These are phyloP conservation scores for Nicotiana obtusifolia DNA, from an alignment of 257 asterid species.

Conservation along the genomic window DNA sequence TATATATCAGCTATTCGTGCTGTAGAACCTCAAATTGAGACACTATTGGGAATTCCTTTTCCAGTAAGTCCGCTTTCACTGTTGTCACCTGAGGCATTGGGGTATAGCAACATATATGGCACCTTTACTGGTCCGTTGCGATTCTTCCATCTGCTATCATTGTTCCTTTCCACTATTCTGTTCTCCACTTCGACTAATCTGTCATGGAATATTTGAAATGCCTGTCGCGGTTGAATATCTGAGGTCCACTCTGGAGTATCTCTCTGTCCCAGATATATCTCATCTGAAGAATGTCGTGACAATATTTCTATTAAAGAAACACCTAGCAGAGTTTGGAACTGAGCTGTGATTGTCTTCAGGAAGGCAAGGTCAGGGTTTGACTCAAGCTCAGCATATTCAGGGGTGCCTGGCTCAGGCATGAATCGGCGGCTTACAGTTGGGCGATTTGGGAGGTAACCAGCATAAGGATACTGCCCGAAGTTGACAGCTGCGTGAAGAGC, in stretches of 20 bases:
- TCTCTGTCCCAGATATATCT: constrained; percentile 32
- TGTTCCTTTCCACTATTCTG: constrained; percentile 18
- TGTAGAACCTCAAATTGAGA: constrained; percentile 15
- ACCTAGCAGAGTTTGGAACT: constrained; percentile 26
- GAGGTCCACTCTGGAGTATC: constrained; percentile 28
- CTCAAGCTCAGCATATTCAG: constrained; percentile 29
- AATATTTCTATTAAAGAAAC: constrained; percentile 25
- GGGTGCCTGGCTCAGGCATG: constrained; percentile 34
- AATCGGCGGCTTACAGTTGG: constrained; percentile 25
- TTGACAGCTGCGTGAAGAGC: constrained; percentile 36
- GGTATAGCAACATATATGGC: constrained; percentile 28
- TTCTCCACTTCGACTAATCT: constrained; percentile 20
- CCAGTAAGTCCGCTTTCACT: constrained; percentile 25
- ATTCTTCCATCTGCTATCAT: constrained; percentile 20
- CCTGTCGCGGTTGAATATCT: constrained; percentile 16
- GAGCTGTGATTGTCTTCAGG: constrained; percentile 29
- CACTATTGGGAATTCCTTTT: constrained; percentile 30
- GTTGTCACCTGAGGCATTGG: constrained; percentile 17
- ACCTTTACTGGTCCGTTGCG: constrained; percentile 24
- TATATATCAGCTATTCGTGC: not conserved
- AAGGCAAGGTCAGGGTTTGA: constrained; percentile 19
- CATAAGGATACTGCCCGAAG: constrained; percentile 35
- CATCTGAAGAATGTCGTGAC: constrained; percentile 31
- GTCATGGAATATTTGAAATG: constrained; percentile 19
- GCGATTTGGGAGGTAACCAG: constrained; percentile 33